Base-by-base conservation (phyloP, 2,329 filamentous ascomycete genomes). In the Rosellinia necatrix region DNA sequence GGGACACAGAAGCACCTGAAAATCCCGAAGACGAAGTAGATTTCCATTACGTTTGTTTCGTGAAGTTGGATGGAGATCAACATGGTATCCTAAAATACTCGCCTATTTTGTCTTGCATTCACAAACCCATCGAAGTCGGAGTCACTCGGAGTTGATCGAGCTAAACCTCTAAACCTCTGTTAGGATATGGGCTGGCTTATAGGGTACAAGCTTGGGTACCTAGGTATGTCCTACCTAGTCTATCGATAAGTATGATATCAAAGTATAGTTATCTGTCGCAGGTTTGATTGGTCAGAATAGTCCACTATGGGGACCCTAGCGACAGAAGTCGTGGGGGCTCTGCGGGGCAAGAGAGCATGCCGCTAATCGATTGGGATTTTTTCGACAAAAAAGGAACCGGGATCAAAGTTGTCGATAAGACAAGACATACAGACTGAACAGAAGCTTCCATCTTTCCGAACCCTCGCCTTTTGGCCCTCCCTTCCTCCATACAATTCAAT, bases 11-110 rank as follows among this genome's bases (percentile, higher is more conserved):
- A 9, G 25, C 46, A 24, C 88, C 88, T 2, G 70, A 76, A 38
- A 64, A 63, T 17, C 82, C 87, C 9, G 81, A 87, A 32, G 84
- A 83, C 47, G 78, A 80, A 49, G 79, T 90, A 3, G 85, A 90
- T 66, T 76, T 89, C 62, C 88, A 90, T 68, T 90, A 88, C 66
- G 85, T 90, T 34, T 88, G 86, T 64, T 91, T 90, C 67, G 83
- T 89, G 22, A 88, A 85, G 71, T 72, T 91, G 68, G 87, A 91
- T 71, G 87, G 88, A 8, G 73, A 86, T 60, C 75, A 86, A 47
- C 88, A 85, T 64, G 87, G 87, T n/a, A n/a, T n/a, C n/a, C n/a
- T n/a, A n/a, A n/a, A n/a, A n/a, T n/a, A n/a, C n/a, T n/a, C n/a
- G n/a, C n/a, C n/a, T n/a, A n/a, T n/a, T n/a, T n/a, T n/a, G n/a